Evolutionary conservation across 2,329 filamentous ascomycete species (phyloP).

Genomic region (Talaromyces pinophilus): DNA sequence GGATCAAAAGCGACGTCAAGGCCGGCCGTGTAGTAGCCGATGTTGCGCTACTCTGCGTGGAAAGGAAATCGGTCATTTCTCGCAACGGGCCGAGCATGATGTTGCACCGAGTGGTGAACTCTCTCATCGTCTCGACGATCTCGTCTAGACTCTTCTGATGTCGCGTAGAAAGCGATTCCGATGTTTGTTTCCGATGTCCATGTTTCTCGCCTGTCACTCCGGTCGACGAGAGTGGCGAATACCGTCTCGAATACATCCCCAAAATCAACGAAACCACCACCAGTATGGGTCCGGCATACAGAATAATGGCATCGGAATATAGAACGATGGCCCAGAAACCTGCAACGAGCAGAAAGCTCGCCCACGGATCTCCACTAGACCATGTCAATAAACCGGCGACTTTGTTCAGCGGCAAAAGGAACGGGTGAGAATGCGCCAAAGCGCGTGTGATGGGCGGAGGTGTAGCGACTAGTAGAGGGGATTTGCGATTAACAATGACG

Average conservation of each 20-base stretch:
- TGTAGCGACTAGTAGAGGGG: constrained; percentile 85
- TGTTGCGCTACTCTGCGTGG: constrained; percentile 84
- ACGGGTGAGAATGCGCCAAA: constrained; percentile 93
- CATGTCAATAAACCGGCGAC: constrained; percentile 84
- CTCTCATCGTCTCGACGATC: constrained; percentile 89
- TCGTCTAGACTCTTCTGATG: constrained; percentile 94
- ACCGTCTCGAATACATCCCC: constrained; percentile 89
- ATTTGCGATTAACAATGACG: constrained; percentile 96
- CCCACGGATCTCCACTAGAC: constrained; percentile 92
- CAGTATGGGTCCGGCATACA: constrained; percentile 79
- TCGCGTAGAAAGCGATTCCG: constrained; percentile 67
- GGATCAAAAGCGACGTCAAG: constrained; percentile 83
- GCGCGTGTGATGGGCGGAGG: constrained; percentile 93
- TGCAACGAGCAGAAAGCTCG: constrained; percentile 87
- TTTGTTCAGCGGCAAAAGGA: constrained; percentile 84
- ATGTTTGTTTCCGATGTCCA: constrained; percentile 52
- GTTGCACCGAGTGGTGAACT: constrained; percentile 89
- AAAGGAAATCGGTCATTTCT: constrained; percentile 87
- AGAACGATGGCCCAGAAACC: constrained; percentile 83
- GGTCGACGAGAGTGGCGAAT: constrained; percentile 85
- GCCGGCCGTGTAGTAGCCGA: constrained; percentile 89
- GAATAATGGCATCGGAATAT: constrained; percentile 81
- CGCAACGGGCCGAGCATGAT: constrained; percentile 86
- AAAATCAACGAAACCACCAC: constrained; percentile 77
- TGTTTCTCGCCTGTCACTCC: constrained; percentile 70